phyloP scores from a whole-genome alignment of 345 rosid species.

The Salix udensis region DNA sequence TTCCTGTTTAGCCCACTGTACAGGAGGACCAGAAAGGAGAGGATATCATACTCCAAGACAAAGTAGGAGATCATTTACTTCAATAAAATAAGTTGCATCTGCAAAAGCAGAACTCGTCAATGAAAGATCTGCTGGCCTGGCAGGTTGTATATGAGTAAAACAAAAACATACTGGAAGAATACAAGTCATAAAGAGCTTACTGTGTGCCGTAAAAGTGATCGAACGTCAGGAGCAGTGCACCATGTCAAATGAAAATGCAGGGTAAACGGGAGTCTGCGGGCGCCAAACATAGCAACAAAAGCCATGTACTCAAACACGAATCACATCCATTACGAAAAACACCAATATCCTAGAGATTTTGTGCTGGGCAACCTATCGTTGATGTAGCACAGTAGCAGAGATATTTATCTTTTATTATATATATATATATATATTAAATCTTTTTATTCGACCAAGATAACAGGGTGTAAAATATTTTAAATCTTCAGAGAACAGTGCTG shows the following conservation, averaged over 20 bases:
- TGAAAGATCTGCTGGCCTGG: slow-evolving; percentile 13
- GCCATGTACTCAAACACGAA: slow-evolving; percentile 21
- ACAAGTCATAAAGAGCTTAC: slow-evolving; percentile 47
- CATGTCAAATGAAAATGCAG: slow-evolving; percentile 82
- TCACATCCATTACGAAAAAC: too few relatives aligned
- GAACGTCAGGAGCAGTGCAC: slow-evolving; percentile 89
- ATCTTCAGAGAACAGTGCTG: not conserved
- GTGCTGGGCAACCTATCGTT: too few relatives aligned
- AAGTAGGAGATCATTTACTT: slow-evolving; percentile 73
- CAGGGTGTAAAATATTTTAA: too few relatives aligned
- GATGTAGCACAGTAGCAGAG: too few relatives aligned
- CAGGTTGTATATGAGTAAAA: slow-evolving; percentile 13
- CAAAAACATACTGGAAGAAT: not conserved
- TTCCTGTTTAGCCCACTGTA: slow-evolving; percentile 95
- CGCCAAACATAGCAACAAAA: slow-evolving; percentile 98
- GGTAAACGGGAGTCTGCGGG: slow-evolving; percentile 93
- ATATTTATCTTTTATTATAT: too few relatives aligned
- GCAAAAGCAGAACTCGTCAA: slow-evolving; percentile 29
- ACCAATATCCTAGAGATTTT: too few relatives aligned
- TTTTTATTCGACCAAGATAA: too few relatives aligned
- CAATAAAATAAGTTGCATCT: slow-evolving; percentile 93
- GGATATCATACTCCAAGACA: slow-evolving; percentile 83
- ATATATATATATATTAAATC: too few relatives aligned
- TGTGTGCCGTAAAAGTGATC: slow-evolving; percentile 93
- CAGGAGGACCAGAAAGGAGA: slow-evolving; percentile 98